phyloP scores from a whole-genome alignment of 768 basidiomycete species.

The Podaxis mareebaensis region DNA sequence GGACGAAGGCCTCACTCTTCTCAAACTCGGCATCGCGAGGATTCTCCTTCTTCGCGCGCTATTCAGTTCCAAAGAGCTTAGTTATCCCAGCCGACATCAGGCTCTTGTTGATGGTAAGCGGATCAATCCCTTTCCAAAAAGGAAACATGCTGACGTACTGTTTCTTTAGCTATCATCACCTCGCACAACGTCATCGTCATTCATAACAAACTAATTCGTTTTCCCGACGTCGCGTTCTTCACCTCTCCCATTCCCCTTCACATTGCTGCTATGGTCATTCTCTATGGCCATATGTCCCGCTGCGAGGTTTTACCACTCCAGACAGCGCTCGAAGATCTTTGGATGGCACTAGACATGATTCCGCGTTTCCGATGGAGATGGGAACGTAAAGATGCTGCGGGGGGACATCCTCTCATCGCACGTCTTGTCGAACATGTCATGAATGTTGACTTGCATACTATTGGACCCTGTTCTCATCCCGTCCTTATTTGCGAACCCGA shows the following conservation, averaged over 20 bases:
- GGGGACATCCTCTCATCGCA: slow-evolving; percentile 82
- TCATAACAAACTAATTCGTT: slow-evolving; percentile 80
- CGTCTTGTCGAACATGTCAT: slow-evolving; percentile 82
- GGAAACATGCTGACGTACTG: slow-evolving; percentile 1
- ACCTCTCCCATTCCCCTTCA: slow-evolving; percentile 87
- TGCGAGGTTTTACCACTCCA: slow-evolving; percentile 65
- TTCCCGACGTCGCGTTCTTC: slow-evolving; percentile 87
- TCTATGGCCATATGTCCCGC: slow-evolving; percentile 83
- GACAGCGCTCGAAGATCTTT: slow-evolving; percentile 78
- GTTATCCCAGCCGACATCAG: slow-evolving; percentile 61
- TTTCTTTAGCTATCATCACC: slow-evolving; percentile 67
- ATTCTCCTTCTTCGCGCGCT: slow-evolving; percentile 77
- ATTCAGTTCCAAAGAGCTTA: slow-evolving; percentile 75
- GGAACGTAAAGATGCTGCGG: slow-evolving; percentile 81
- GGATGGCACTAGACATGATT: slow-evolving; percentile 86
- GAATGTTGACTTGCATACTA: slow-evolving; percentile 66
- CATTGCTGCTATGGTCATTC: slow-evolving; percentile 89
- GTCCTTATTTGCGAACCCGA: slow-evolving; percentile 52
- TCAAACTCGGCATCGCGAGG: slow-evolving; percentile 81
- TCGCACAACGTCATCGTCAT: slow-evolving; percentile 87
- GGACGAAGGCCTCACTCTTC: slow-evolving; percentile 77
- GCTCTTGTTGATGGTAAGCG: slow-evolving; percentile 77
- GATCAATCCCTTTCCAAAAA: neutral
- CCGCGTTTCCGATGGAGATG: slow-evolving; percentile 91
- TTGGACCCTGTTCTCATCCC: slow-evolving; percentile 45